Conservation (phyloP, 768 basidiomycete genomes). For the Suillus placidus region DNA sequence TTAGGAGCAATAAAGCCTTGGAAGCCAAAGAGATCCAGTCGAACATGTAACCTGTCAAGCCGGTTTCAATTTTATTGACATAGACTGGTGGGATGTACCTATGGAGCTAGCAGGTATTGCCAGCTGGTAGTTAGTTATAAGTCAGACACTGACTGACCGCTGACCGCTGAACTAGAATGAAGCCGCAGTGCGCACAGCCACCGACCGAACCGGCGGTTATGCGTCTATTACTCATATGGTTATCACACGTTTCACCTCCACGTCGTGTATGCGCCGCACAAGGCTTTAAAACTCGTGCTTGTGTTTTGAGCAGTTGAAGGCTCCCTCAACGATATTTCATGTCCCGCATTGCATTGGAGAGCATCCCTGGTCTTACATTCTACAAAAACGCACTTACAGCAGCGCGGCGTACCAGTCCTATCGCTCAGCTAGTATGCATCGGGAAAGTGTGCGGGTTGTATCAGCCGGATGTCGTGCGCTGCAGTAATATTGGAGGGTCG, state of each 20-base stretch:
- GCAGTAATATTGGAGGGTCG: conserved; percentile 74
- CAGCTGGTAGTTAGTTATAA: no score
- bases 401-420: conserved; percentile 64
- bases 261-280: not conserved
- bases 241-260: conserved; percentile 13
- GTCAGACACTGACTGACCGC: no score
- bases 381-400: conserved; percentile 69
- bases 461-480: conserved; percentile 85
- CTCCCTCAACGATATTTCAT: conserved; percentile 36
- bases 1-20: not conserved
- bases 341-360: conserved; percentile 72
- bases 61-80: not conserved
- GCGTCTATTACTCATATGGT: not conserved
- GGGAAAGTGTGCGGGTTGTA: conserved; percentile 79
- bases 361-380: conserved; percentile 77
- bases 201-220: not conserved
- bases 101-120: not conserved
- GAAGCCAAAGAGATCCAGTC: conserved; percentile 6
- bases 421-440: conserved; percentile 79
- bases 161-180: no score
- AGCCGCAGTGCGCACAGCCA: not conserved
- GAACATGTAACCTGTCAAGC: not conserved
- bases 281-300: no score
- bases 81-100: not conserved
- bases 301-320: not conserved